These are phyloP conservation scores for Colletotrichum simmondsii DNA, from an alignment of 2,329 filamentous ascomycete species.

Conservation along the genomic window DNA sequence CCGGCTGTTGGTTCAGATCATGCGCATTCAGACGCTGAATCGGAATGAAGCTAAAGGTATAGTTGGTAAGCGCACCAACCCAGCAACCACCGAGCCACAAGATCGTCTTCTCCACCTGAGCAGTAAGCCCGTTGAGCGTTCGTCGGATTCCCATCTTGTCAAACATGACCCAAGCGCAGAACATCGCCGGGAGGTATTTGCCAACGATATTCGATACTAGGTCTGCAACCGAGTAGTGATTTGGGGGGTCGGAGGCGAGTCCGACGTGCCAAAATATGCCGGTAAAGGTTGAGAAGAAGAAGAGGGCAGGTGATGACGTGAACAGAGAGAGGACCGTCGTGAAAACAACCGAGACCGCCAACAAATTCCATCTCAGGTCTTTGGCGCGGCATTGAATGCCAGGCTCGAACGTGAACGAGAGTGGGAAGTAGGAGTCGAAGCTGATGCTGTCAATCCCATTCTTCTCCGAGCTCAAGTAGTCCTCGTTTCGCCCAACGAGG, in stretches of 20 bases:
- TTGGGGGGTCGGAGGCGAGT: constrained; percentile 87
- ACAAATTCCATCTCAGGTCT: constrained; percentile 86
- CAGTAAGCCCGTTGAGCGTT: constrained; percentile 76
- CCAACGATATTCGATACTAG: constrained; percentile 83
- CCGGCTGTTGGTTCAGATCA: constrained; percentile 89
- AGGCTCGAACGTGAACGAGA: constrained; percentile 81
- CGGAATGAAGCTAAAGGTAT: constrained; percentile 94
- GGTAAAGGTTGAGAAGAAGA: constrained; percentile 86
- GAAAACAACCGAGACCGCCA: constrained; percentile 84
- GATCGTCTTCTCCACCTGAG: constrained; percentile 89
- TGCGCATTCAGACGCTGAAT: constrained; percentile 92
- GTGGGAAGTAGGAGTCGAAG: constrained; percentile 92
- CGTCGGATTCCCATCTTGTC: constrained; percentile 82
- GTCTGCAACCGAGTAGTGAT: constrained; percentile 71
- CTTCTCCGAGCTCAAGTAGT: constrained; percentile 72
- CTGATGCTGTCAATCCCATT: constrained; percentile 80
- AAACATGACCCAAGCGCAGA: constrained; percentile 89
- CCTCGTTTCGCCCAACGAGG: constrained; percentile 74
- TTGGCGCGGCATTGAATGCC: constrained; percentile 74
- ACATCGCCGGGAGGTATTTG: constrained; percentile 86
- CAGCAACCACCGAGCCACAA: constrained; percentile 92
- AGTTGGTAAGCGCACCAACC: constrained; percentile 92
- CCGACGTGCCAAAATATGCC: constrained; percentile 91
- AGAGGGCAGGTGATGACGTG: constrained; percentile 79
- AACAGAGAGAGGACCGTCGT: constrained; percentile 83